A percentile compares a stretch with the other conserved stretches of the same genome.
These are phyloP conservation scores for Escovopsis sp. DNA, from an alignment of 2,329 filamentous ascomycete genomes.

Conservation along the genomic window DNA sequence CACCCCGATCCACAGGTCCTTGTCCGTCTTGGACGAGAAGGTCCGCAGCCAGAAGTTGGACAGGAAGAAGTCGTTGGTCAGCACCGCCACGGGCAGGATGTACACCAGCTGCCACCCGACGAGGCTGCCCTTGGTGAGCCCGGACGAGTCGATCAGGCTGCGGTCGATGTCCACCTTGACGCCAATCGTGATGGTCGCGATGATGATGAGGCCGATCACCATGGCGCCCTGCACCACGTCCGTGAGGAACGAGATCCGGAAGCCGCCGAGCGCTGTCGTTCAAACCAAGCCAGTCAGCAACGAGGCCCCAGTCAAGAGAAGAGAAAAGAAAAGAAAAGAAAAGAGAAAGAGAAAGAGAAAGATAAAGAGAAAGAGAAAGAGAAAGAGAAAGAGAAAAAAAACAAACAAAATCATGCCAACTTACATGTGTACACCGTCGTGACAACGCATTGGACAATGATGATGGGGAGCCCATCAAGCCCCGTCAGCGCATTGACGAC, in stretches of 20 bases:
- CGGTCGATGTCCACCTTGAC: slow-evolving; percentile 59
- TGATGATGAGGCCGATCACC: slow-evolving; percentile 60
- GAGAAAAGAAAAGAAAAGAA: no score
- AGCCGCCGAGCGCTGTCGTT: slow-evolving; percentile 57
- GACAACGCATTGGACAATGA: slow-evolving; percentile 64
- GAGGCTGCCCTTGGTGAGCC: slow-evolving; percentile 51
- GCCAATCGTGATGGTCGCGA: slow-evolving; percentile 66
- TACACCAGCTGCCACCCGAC: slow-evolving; percentile 78
- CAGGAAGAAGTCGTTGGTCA: slow-evolving; percentile 80
- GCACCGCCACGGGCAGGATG: slow-evolving; percentile 65
- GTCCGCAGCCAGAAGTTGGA: slow-evolving; percentile 36
- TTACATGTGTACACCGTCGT: slow-evolving; percentile 75
- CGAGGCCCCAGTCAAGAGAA: no score
- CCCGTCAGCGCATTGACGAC: slow-evolving; percentile 63
- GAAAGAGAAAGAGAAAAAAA: no score
- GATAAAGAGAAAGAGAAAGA: no score
- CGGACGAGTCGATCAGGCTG: slow-evolving; percentile 51
- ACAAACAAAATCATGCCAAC: slow-evolving; percentile 8
- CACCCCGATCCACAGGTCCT: slow-evolving; percentile 45
- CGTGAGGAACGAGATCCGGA: slow-evolving; percentile 71
- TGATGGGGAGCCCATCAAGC: slow-evolving; percentile 55
- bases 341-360: no score
- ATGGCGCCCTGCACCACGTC: slow-evolving; percentile 70
- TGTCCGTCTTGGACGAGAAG: slow-evolving; percentile 7
- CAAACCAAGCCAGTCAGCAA: slow-evolving; percentile 1